Evolutionary conservation across 2,329 filamentous ascomycete species (phyloP).

Genomic region (Epichloe coenophiala): DNA sequence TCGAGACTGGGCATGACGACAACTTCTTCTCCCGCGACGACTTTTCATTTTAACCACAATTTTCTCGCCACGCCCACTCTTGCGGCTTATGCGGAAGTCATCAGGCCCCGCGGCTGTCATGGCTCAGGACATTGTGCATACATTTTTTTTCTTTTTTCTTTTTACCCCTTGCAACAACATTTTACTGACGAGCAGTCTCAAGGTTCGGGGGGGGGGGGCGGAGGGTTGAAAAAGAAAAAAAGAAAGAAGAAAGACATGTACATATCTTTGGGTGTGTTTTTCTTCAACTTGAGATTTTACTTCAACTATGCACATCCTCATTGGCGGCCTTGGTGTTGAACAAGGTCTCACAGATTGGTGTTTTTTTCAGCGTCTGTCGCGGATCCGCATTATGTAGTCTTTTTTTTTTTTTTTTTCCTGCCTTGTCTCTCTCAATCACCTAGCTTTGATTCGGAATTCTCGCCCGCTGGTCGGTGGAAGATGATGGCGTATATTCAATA

Average conservation of each 20-base stretch:
- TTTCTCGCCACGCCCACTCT: neutral
- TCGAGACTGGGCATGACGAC: neutral
- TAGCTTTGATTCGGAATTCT: neutral
- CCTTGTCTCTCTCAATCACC: no score
- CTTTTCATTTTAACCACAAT: neutral
- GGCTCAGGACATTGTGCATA: neutral
- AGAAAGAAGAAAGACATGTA: no score
- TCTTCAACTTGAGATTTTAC: no score
- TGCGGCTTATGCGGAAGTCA: no score
- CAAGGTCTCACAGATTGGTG: no score
- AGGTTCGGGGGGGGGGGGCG: neutral
- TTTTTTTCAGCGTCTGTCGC: neutral
- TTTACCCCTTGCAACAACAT: neutral
- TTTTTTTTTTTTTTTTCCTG: neutral
- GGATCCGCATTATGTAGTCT: neutral
- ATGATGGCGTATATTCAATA: neutral
- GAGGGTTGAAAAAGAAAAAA: fast-evolving
- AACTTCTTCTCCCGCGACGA: no score
- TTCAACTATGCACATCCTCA: neutral
- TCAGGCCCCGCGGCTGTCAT: no score
- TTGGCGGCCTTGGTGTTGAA: neutral
- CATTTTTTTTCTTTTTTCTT: neutral
- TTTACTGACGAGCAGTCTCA: neutral
- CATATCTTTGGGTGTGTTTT: no score
- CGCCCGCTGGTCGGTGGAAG: neutral